Percentiles rank a stretch among this genome's conserved stretches.
These are phyloP conservation scores for Solanum paucissectum DNA, from an alignment of 257 asterid species.

Conservation along the genomic window DNA sequence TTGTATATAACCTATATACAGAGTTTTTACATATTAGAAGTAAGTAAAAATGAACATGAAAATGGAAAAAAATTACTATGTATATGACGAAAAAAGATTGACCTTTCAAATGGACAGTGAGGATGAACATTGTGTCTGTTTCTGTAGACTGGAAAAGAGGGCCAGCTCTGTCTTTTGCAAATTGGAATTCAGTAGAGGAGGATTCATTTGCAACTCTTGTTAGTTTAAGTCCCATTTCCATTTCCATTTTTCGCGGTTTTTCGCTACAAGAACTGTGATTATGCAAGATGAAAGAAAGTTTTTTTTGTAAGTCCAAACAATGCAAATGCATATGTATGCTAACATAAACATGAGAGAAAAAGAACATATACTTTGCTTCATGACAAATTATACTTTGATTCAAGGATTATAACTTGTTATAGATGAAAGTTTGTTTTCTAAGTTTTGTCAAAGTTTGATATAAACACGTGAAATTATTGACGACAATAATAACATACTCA, in stretches of 20 bases:
- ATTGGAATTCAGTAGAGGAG: slow-evolving; percentile 29
- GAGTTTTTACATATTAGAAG: background rate
- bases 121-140: slow-evolving; percentile 55
- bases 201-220: slow-evolving; percentile 38
- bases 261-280: background rate
- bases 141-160: slow-evolving; percentile 54
- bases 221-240: slow-evolving; percentile 54
- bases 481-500: background rate
- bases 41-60: background rate
- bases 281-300: background rate
- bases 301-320: background rate
- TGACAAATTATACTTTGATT: background rate
- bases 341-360: slow-evolving; percentile 11
- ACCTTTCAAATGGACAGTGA: slow-evolving; percentile 77
- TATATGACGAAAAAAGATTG: background rate
- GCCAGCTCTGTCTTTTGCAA: slow-evolving; percentile 40
- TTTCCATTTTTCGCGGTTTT: slow-evolving; percentile 23
- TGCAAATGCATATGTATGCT: background rate
- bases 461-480: background rate
- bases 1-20: slow-evolving; percentile 42
- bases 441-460: background rate
- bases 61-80: background rate
- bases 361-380: slow-evolving; percentile 62
- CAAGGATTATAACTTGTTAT: background rate
- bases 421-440: background rate